Conservation (phyloP, 148 eudicot genomes). For the Camellia lanceoleosa region DNA sequence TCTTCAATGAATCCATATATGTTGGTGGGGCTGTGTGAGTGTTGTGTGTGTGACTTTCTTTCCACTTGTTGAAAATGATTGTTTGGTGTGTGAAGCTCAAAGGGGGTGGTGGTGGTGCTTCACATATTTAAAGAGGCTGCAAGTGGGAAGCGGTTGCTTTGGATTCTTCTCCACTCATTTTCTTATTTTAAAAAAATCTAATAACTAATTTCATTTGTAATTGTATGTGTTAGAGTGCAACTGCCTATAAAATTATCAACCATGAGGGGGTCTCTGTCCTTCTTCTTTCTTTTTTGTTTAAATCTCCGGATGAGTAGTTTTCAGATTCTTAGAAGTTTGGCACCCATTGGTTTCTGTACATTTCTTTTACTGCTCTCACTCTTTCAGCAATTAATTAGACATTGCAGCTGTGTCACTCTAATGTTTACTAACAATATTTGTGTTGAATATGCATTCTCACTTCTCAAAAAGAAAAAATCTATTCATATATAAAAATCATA, state of each 20-base stretch:
- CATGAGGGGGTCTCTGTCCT: background rate
- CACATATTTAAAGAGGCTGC: slow-evolving; percentile 2
- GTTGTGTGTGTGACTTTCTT: background rate
- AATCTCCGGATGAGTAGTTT: slow-evolving; percentile 4
- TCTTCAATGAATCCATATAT: slow-evolving; percentile 50
- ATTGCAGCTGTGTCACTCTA: too few species aligned
- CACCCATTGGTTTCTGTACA: background rate
- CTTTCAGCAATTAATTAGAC: background rate
- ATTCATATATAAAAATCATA: too few species aligned
- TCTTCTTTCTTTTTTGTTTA: slow-evolving; percentile 4
- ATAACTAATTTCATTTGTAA: too few species aligned
- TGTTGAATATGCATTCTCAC: too few species aligned
- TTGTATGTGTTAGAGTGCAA: slow-evolving; percentile 10
- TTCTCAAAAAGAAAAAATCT: too few species aligned
- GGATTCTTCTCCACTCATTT: background rate
- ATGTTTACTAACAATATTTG: too few species aligned
- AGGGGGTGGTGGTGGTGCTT: background rate
- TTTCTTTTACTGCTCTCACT: background rate
- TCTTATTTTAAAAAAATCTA: background rate
- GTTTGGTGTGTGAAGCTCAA: background rate
- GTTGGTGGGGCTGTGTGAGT: background rate
- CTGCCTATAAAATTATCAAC: slow-evolving; percentile 5
- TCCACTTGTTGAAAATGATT: background rate
- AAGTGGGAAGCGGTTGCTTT: background rate
- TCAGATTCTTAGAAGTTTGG: slow-evolving; percentile 1